phyloP scores from a whole-genome alignment of 306 rosid genomes.

The Lagenaria siceraria region DNA sequence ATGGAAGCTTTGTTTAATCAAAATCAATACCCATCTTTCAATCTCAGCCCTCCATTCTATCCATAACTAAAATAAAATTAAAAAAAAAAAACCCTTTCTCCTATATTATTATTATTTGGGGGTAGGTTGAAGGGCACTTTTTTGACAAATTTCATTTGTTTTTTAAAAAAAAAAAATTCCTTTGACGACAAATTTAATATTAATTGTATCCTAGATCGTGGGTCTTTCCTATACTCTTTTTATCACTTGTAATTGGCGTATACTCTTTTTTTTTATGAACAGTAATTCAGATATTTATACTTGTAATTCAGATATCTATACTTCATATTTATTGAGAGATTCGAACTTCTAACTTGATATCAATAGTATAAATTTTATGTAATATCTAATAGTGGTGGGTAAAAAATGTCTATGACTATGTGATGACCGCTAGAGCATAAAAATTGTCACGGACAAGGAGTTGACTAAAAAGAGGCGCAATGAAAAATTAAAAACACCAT shows the following conservation, averaged over 20 bases:
- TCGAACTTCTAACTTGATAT: no score
- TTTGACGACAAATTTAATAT: slow-evolving; percentile 1
- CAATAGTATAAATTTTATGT: no score
- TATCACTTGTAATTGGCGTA: no score
- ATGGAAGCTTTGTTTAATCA: slow-evolving; percentile 1
- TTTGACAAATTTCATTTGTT: neutral
- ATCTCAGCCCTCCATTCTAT: slow-evolving; percentile 4
- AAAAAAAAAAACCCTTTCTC: neutral
- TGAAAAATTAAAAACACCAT: neutral
- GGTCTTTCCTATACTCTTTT: neutral
- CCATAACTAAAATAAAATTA: neutral
- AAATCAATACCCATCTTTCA: neutral
- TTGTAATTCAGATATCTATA: no score
- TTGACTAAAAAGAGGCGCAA: neutral
- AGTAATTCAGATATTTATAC: no score
- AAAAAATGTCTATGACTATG: neutral
- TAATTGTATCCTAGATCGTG: neutral
- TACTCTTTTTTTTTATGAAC: no score
- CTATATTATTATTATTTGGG: neutral
- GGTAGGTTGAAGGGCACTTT: neutral
- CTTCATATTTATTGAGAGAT: no score
- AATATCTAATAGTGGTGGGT: no score
- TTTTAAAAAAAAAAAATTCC: neutral
- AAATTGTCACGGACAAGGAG: slow-evolving; percentile 7
- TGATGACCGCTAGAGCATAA: neutral